Evolutionary conservation across 108 stramenopile genomes (phyloP).

Genomic region (Pseudonitzschia multistriata): DNA sequence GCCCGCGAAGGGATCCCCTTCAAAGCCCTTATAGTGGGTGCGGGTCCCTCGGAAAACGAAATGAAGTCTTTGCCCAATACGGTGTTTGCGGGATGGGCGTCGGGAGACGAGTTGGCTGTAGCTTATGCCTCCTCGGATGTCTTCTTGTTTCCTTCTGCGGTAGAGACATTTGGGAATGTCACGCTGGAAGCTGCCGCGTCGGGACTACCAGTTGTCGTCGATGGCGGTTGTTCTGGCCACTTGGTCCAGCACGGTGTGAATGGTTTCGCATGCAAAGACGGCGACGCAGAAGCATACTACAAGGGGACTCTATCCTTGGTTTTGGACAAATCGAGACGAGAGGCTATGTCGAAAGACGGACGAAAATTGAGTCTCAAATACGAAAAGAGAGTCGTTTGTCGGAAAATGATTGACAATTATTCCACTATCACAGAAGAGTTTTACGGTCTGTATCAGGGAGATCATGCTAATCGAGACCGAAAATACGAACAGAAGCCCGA

Average conservation of each 20-base stretch:
- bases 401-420: constrained; percentile 59
- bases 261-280: constrained; percentile 48
- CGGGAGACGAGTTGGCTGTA: constrained; percentile 50
- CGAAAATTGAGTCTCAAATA: constrained; percentile 33
- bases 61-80: constrained; percentile 51
- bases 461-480: constrained; percentile 51
- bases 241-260: constrained; percentile 52
- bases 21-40: constrained; percentile 63
- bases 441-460: constrained; percentile 42
- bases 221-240: constrained; percentile 65
- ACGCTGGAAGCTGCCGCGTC: constrained; percentile 83
- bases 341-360: constrained; percentile 28
- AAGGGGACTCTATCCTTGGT: constrained; percentile 42
- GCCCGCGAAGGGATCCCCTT: constrained; percentile 28
- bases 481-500: constrained; percentile 33
- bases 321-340: constrained; percentile 31
- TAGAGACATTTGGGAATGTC: constrained; percentile 86
- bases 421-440: constrained; percentile 48
- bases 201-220: constrained; percentile 80
- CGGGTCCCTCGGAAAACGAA: constrained; percentile 49
- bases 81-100: constrained; percentile 61
- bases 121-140: constrained; percentile 78
- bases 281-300: constrained; percentile 51
- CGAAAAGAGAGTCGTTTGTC: constrained; percentile 41
- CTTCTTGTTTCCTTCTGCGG: constrained; percentile 77